phyloP scores from a whole-genome alignment of 371 early-diverging fungal genomes.

The Saksenaea oblongispora region DNA sequence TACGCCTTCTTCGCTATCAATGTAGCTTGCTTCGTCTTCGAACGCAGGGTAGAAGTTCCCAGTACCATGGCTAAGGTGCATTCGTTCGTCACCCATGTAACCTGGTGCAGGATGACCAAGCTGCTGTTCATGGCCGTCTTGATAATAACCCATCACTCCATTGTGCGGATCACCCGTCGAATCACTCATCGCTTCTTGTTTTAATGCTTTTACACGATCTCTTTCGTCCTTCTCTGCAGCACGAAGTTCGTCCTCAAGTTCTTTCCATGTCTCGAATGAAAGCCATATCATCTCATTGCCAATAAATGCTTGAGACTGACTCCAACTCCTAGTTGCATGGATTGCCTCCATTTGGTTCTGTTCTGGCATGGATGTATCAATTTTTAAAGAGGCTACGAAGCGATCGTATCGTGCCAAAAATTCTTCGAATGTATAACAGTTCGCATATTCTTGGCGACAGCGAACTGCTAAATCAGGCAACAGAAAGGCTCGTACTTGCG shows the following conservation, averaged over 20 bases:
- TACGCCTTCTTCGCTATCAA: conserved; percentile 24
- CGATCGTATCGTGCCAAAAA: conserved; percentile 56
- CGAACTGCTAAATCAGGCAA: conserved; percentile 61
- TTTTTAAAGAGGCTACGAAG: conserved; percentile 19
- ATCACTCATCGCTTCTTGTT: not conserved
- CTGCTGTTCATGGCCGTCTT: conserved; percentile 12
- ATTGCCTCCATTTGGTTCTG: conserved; percentile 28
- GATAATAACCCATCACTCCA: conserved; percentile 6
- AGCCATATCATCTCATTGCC: conserved; percentile 65
- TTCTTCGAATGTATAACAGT: conserved; percentile 55
- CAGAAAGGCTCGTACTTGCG: conserved; percentile 62
- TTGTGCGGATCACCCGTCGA: not conserved
- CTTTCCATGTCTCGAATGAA: conserved; percentile 67
- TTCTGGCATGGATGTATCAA: conserved; percentile 19
- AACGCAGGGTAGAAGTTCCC: not conserved
- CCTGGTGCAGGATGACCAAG: conserved; percentile 2
- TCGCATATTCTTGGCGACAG: conserved; percentile 55
- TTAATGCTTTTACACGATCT: conserved; percentile 32
- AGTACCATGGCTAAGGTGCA: not conserved
- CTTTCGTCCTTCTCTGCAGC: conserved; percentile 65
- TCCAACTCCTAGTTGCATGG: conserved; percentile 35
- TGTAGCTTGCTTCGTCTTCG: conserved; percentile 26
- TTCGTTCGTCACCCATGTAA: not conserved
- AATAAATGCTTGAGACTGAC: conserved; percentile 18
- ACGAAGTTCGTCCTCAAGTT: conserved; percentile 73